Evolutionary conservation across 2,329 filamentous ascomycete genomes (phyloP).

Genomic region (Colletotrichum brevisporum): DNA sequence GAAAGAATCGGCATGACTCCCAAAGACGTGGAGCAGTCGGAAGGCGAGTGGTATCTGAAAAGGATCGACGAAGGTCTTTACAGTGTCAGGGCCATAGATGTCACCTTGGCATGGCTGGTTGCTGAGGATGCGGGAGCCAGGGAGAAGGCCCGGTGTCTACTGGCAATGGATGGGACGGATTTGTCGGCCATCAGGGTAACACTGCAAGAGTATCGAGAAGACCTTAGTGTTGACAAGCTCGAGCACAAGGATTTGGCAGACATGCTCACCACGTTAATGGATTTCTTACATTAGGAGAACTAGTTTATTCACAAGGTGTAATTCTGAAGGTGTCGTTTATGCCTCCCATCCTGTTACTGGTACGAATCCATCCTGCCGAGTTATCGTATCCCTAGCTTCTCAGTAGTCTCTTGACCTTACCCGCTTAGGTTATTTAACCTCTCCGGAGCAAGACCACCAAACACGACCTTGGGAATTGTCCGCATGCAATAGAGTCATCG

Average conservation of each 20-base stretch:
- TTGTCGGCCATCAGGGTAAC: conserved; percentile 75
- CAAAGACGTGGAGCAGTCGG: conserved; percentile 71
- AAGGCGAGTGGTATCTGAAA: conserved; percentile 79
- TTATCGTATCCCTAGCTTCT: too few relatives aligned
- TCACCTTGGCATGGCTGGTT: conserved; percentile 89
- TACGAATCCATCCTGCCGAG: too few relatives aligned
- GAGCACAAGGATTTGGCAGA: conserved; percentile 71
- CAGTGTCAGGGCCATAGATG: conserved; percentile 85
- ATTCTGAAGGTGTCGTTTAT: not conserved
- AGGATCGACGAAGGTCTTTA: conserved; percentile 89
- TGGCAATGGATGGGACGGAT: conserved; percentile 78
- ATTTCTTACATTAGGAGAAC: conserved; percentile 57
- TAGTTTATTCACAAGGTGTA: conserved; percentile 4
- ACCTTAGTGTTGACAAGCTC: conserved; percentile 69
- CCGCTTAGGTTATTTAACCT: too few relatives aligned
- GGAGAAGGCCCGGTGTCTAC: conserved; percentile 71
- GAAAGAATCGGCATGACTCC: conserved; percentile 54
- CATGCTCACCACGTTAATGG: conserved; percentile 67
- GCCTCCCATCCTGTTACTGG: too few relatives aligned
- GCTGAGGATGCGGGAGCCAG: conserved; percentile 88
- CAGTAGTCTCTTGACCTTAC: too few relatives aligned
- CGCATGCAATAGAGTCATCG: too few relatives aligned
- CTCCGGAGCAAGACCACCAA: too few relatives aligned
- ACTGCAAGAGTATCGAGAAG: conserved; percentile 72
- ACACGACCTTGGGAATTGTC: too few relatives aligned